Evolutionary conservation across 495 filamentous ascomycete genomes (phyloP), one percentile per base, ranked within the genome.

Genomic region (Penicillium psychrofluorescens): DNA sequence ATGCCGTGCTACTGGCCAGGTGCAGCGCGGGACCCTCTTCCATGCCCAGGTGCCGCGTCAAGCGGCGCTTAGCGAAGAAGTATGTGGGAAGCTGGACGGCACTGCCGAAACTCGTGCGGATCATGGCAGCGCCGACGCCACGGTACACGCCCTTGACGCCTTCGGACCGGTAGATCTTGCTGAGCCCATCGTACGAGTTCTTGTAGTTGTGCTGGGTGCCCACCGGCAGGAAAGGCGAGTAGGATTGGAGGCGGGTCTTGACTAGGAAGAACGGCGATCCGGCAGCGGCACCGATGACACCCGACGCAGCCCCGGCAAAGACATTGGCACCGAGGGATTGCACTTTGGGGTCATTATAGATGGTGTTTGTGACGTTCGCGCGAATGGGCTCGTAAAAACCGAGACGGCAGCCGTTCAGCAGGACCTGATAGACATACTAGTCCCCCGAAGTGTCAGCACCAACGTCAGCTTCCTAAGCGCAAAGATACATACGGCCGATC

Each of bases 381-480:
- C 92, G 87, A 56, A 97, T 78, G 1, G 92, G 92, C 66, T 99
- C 92, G 72, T 99, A 99, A 74, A 99, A 95, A 32, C 92, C 91
- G 10, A 99, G 71, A 16, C 92, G 88, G 69, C 90, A 97, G 47
- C 92, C 92, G 59, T 99, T 99, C 41, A 99, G 81, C 41, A 92
- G 76, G 48, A 95, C 85, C 68, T 99, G 94, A 71, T 99, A 99
- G 57, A 95, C 78, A 72, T 97, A 99, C 82, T 85, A 48, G 14
- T 44, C 43, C 16, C 30, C 29, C 15, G 0, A 28, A 8, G 12
- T 4, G 29, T 64, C 39, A 55, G 40, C 35, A 4, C 22, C 3
- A 22, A 22, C 22, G 22, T 22, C 22, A 6, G 4, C 22, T 22
- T 22, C 22, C 22, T 6, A 22, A 22, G 22, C 3, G 22, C 22